Evolutionary conservation across 257 asterid genomes (phyloP).

Genomic region (Penstemon newberryi): DNA sequence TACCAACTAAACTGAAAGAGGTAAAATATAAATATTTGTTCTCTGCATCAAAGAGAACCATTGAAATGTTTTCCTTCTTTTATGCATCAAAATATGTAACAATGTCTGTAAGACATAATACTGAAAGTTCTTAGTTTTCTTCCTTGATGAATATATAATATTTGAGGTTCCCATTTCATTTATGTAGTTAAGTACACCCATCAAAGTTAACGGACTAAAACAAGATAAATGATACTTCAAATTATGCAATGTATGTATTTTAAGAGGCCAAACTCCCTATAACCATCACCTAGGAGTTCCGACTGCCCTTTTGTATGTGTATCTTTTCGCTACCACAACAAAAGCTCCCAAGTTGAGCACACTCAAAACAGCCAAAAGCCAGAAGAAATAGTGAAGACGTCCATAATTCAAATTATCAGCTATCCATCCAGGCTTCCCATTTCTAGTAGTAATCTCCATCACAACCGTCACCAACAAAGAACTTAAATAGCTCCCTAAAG

Average conservation of each 20-base stretch:
- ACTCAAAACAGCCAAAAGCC: slow-evolving; percentile 55
- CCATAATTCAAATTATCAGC: slow-evolving; percentile 63
- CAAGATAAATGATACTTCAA: background rate
- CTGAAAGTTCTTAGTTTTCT: too few species aligned
- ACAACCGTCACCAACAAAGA: slow-evolving; percentile 57
- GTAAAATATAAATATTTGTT: too few species aligned
- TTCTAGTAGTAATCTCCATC: slow-evolving; percentile 40
- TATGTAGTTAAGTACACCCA: too few species aligned
- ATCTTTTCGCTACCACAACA: slow-evolving; percentile 48
- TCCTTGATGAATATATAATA: too few species aligned
- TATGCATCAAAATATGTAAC: too few species aligned
- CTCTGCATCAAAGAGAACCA: too few species aligned
- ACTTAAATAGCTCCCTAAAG: slow-evolving; percentile 64
- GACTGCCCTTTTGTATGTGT: slow-evolving; percentile 52
- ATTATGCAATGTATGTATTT: background rate
- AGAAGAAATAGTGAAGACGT: slow-evolving; percentile 56
- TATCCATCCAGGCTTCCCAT: slow-evolving; percentile 64
- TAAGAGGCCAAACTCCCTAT: background rate
- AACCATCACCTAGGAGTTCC: slow-evolving; percentile 39
- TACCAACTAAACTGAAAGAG: too few species aligned
- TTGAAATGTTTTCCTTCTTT: too few species aligned
- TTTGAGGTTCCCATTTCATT: too few species aligned
- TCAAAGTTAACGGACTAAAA: too few species aligned
- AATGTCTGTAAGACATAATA: too few species aligned
- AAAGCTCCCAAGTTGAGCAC: slow-evolving; percentile 53